Evolutionary conservation across 352 stramenopile species (phyloP).

Genomic region (Aphanomyces euteiches): DNA sequence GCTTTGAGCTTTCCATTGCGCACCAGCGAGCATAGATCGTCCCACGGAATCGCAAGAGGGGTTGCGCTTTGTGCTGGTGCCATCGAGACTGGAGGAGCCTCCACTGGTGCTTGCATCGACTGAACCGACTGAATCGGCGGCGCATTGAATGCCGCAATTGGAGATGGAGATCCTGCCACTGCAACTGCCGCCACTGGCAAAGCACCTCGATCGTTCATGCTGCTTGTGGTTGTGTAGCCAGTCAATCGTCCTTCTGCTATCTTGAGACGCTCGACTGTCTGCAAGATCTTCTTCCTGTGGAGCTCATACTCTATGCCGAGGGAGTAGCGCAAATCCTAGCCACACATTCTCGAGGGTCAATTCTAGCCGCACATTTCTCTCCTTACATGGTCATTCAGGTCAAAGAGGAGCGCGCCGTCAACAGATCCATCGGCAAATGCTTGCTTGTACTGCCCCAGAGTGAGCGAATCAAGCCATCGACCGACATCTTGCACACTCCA

Average conservation of each 20-base stretch:
- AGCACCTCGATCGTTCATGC: slow-evolving; percentile 8
- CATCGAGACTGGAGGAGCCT: slow-evolving; percentile 34
- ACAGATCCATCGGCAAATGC: slow-evolving; percentile 85
- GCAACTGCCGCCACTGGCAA: not conserved
- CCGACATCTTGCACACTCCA: slow-evolving; percentile 88
- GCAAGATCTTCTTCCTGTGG: slow-evolving; percentile 96
- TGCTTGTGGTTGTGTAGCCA: slow-evolving; percentile 22
- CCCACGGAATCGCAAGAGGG: slow-evolving; percentile 58
- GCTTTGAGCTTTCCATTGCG: slow-evolving; percentile 85
- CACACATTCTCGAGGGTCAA: not conserved
- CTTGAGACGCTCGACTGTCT: slow-evolving; percentile 68
- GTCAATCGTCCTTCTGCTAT: slow-evolving; percentile 51
- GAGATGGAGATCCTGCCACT: not conserved
- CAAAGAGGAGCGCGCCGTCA: slow-evolving; percentile 85
- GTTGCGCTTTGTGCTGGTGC: slow-evolving; percentile 35
- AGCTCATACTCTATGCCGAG: slow-evolving; percentile 92
- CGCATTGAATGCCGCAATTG: not conserved
- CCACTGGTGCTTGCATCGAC: not conserved
- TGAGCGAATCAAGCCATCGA: slow-evolving; percentile 87
- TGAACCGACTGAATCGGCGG: slow-evolving; percentile 1
- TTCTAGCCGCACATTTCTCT: not conserved
- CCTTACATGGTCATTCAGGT: slow-evolving; percentile 62
- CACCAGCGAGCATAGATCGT: slow-evolving; percentile 76
- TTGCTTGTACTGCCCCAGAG: slow-evolving; percentile 84
- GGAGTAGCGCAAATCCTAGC: slow-evolving; percentile 90